phyloP scores from a whole-genome alignment of 75 land plant genomes.

The Larix kaempferi region DNA sequence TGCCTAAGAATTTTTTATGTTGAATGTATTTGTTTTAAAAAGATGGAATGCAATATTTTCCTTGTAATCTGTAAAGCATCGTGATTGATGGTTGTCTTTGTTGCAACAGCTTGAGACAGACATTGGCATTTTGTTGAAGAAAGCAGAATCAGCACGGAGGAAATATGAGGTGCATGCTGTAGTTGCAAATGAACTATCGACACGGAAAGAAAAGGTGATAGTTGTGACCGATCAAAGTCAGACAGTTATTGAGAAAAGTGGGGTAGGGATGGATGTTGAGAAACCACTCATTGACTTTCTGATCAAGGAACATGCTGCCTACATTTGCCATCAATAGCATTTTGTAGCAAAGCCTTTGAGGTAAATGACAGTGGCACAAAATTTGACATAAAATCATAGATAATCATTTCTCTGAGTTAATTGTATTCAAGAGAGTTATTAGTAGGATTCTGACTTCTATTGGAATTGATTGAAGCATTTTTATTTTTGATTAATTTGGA shows the following conservation, averaged over 20 bases:
- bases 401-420: neutral
- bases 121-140: conserved; percentile 65
- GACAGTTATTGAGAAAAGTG: conserved; percentile 36
- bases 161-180: conserved; percentile 83
- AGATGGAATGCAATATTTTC: neutral
- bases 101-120: conserved; percentile 84
- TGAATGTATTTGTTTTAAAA: neutral
- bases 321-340: conserved; percentile 4
- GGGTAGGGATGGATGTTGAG: conserved; percentile 58
- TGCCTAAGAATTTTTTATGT: neutral
- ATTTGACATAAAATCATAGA: neutral
- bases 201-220: conserved; percentile 70
- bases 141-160: conserved; percentile 67
- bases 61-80: neutral
- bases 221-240: conserved; percentile 57
- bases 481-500: neutral
- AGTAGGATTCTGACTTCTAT: neutral
- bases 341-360: neutral
- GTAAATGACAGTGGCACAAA: neutral
- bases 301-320: conserved; percentile 40
- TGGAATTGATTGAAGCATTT: neutral
- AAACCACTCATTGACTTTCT: conserved; percentile 60
- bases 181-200: conserved; percentile 83
- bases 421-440: neutral
- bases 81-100: neutral